Percentiles rank a stretch among this genome's conserved stretches.
Conservation (phyloP, 1,139 yeast genomes). For the Taphrina communis region DNA sequence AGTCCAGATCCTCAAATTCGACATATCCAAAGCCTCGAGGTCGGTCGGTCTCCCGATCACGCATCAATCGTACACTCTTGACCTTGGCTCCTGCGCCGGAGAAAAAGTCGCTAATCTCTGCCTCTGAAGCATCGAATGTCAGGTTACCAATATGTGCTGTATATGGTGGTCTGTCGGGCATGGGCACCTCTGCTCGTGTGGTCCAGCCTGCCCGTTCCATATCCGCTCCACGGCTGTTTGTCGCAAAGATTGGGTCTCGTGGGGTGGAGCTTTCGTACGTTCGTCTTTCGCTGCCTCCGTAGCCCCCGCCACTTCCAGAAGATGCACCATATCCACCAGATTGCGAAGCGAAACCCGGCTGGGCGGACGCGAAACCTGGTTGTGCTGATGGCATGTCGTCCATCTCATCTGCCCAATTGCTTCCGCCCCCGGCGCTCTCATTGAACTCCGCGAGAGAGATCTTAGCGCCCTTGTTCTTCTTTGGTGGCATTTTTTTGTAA, state of each 20-base stretch:
- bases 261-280: conserved; percentile 18
- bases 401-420: conserved; percentile 40
- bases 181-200: conserved; percentile 70
- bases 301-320: conserved; percentile 26
- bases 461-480: conserved; percentile 41
- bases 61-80: conserved; percentile 66
- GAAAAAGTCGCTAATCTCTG: conserved; percentile 68
- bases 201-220: conserved; percentile 35
- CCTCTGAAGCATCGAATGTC: conserved; percentile 81
- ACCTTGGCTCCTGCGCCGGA: conserved; percentile 58
- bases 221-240: conserved; percentile 20
- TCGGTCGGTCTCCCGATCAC: conserved; percentile 64
- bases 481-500: conserved; percentile 25
- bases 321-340: conserved; percentile 17
- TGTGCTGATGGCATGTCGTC: conserved; percentile 33
- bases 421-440: conserved; percentile 34
- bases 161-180: conserved; percentile 91
- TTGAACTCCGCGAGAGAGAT: conserved; percentile 40
- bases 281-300: conserved; percentile 36
- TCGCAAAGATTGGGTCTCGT: conserved; percentile 31
- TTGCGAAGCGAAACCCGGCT: conserved; percentile 34
- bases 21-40: conserved; percentile 88
- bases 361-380: conserved; percentile 40
- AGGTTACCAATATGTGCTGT: conserved; percentile 86
- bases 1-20: conserved; percentile 70